These are phyloP conservation scores for Conoideocrella luteorostrata DNA, from an alignment of 2,329 filamentous ascomycete species.

Conservation along the genomic window DNA sequence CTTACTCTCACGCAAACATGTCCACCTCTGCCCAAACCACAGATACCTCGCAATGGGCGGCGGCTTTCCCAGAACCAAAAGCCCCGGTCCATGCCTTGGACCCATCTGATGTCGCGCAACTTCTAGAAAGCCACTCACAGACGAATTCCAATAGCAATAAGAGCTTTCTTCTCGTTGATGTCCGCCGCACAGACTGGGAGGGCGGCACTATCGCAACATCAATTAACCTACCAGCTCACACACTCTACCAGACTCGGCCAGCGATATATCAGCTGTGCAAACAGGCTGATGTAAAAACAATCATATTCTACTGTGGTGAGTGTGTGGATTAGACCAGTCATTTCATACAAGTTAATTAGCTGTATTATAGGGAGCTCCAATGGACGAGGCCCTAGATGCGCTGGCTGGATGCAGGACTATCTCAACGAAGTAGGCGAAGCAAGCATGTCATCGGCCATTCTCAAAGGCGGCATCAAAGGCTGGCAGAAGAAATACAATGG, in stretches of 20 bases:
- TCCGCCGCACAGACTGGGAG: slow-evolving; percentile 47
- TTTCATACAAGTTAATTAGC: too few relatives aligned
- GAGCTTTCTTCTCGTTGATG: slow-evolving; percentile 44
- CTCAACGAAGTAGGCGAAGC: slow-evolving; percentile 38
- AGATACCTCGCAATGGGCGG: slow-evolving; percentile 29
- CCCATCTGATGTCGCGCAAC: slow-evolving; percentile 31
- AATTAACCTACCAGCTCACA: slow-evolving; percentile 51
- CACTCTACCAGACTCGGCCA: slow-evolving; percentile 43
- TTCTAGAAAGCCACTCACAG: slow-evolving; percentile 32
- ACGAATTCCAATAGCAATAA: slow-evolving; percentile 19
- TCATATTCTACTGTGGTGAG: slow-evolving; percentile 53
- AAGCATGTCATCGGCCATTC: slow-evolving; percentile 37
- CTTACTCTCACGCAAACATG: too few relatives aligned
- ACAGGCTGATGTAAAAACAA: slow-evolving; percentile 38
- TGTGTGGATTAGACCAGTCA: too few relatives aligned
- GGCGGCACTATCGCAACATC: slow-evolving; percentile 55
- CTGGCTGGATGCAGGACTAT: slow-evolving; percentile 52
- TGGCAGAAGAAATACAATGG: slow-evolving; percentile 46
- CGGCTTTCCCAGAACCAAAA: slow-evolving; percentile 36
- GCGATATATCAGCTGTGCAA: slow-evolving; percentile 43
- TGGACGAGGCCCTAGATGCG: slow-evolving; percentile 44
- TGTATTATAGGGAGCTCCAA: slow-evolving; percentile 41
- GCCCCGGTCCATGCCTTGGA: slow-evolving; percentile 31
- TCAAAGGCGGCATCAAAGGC: slow-evolving; percentile 48
- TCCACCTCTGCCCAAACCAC: neutral